These are phyloP conservation scores for Fusarium napiforme DNA, from an alignment of 2,329 filamentous ascomycete species.

Conservation along the genomic window DNA sequence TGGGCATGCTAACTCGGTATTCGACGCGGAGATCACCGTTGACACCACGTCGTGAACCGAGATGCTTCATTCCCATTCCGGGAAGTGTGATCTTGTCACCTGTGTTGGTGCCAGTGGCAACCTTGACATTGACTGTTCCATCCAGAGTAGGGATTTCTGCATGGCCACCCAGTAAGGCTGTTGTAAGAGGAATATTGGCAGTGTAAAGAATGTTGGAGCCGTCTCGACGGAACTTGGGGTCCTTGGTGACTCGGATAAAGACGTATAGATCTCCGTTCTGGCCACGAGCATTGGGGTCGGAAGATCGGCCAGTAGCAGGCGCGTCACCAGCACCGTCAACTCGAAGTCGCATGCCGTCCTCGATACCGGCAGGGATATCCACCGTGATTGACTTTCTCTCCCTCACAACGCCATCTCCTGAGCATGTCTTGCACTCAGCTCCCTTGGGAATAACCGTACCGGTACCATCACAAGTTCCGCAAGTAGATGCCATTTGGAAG, in stretches of 20 bases:
- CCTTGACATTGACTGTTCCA: constrained; percentile 88
- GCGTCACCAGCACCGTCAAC: constrained; percentile 89
- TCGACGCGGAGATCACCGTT: constrained; percentile 91
- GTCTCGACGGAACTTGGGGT: constrained; percentile 87
- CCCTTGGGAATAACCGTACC: constrained; percentile 81
- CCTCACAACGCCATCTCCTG: constrained; percentile 84
- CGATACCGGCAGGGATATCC: constrained; percentile 94
- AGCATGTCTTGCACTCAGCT: constrained; percentile 82
- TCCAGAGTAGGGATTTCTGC: constrained; percentile 90
- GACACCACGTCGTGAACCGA: constrained; percentile 73
- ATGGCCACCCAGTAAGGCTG: constrained; percentile 90
- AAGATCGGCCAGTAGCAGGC: constrained; percentile 77
- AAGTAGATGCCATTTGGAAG: constrained; percentile 96
- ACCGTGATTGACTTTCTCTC: constrained; percentile 86
- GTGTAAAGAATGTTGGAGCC: constrained; percentile 95
- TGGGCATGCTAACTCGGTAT: constrained; percentile 95
- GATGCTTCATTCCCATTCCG: constrained; percentile 93
- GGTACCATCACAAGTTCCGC: constrained; percentile 80
- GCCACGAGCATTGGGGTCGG: constrained; percentile 70
- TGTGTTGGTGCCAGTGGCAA: constrained; percentile 89
- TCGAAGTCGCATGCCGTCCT: constrained; percentile 93
- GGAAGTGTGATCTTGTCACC: constrained; percentile 90
- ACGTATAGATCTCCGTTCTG: constrained; percentile 91
- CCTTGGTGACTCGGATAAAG: constrained; percentile 86
- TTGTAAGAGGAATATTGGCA: constrained; percentile 89